Conservation (phyloP, 2,329 filamentous ascomycete genomes). For the Penicillium decumbens region DNA sequence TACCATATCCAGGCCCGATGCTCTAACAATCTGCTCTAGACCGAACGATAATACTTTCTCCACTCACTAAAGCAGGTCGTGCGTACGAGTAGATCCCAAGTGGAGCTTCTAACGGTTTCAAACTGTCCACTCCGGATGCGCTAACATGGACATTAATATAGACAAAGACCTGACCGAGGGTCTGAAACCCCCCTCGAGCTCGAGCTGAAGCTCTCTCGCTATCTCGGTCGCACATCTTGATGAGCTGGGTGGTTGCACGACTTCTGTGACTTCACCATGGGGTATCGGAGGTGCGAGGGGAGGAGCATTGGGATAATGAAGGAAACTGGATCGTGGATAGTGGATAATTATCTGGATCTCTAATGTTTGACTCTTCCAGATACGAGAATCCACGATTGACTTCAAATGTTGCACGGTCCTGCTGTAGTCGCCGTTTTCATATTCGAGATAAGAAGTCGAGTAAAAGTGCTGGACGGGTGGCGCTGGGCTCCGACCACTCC, state of each 20-base stretch:
- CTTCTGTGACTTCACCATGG: neutral
- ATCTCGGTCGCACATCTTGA: too few species aligned
- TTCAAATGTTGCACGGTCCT: too few species aligned
- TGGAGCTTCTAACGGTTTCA: slow-evolving; percentile 6
- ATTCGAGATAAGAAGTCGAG: too few species aligned
- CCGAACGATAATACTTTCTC: slow-evolving; percentile 4
- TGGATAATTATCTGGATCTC: too few species aligned
- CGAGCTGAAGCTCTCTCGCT: too few species aligned
- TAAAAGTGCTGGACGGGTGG: neutral
- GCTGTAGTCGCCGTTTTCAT: too few species aligned
- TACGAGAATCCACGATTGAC: too few species aligned
- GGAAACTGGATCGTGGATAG: too few species aligned
- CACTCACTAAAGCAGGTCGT: neutral
- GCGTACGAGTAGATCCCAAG: slow-evolving; percentile 3
- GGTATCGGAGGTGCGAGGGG: too few species aligned
- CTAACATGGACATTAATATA: neutral
- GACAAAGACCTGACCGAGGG: neutral
- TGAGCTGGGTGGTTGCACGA: neutral
- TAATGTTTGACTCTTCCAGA: too few species aligned
- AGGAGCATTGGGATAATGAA: too few species aligned
- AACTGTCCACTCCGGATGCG: slow-evolving; percentile 3
- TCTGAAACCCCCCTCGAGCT: neutral
- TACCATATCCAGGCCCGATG: too few species aligned
- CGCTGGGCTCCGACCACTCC: neutral
- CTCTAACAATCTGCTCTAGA: neutral